A percentile compares a stretch with the other conserved stretches of the same genome.
Conservation (phyloP, 495 filamentous ascomycete genomes). For the Oidiodendron maius region DNA sequence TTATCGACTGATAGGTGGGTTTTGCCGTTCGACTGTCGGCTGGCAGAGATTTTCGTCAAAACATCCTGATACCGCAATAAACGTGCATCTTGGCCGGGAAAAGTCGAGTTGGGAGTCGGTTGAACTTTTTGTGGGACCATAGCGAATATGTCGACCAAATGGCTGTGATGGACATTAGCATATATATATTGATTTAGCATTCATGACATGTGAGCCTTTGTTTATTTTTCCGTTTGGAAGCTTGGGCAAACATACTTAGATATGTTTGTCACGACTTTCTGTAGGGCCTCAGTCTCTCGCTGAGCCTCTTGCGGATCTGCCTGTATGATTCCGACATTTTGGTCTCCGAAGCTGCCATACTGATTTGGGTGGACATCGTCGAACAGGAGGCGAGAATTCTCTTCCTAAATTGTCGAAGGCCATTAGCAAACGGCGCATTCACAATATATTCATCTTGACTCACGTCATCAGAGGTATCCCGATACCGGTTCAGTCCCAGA, state of each 20-base stretch:
- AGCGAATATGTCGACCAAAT: conserved; percentile 55
- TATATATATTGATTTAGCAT: too few species aligned
- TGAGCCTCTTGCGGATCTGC: conserved; percentile 51
- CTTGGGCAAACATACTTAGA: conserved; percentile 39
- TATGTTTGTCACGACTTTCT: conserved; percentile 47
- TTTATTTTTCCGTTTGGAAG: too few species aligned
- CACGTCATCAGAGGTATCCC: conserved; percentile 19
- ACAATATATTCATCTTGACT: not conserved
- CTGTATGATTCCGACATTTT: conserved; percentile 34
- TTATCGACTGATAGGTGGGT: conserved; percentile 27
- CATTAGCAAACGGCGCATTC: not conserved
- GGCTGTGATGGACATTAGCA: too few species aligned
- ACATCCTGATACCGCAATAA: conserved; percentile 45
- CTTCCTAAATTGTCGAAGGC: conserved; percentile 30
- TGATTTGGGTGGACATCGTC: conserved; percentile 46
- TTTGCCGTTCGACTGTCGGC: conserved; percentile 40
- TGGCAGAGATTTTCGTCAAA: conserved; percentile 44
- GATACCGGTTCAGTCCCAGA: conserved; percentile 12
- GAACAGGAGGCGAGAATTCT: conserved; percentile 46
- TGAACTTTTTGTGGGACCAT: conserved; percentile 42
- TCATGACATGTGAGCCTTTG: too few species aligned
- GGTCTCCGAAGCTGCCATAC: conserved; percentile 47
- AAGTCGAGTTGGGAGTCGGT: conserved; percentile 26
- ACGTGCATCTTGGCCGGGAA: conserved; percentile 32
- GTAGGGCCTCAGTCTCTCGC: conserved; percentile 51